A percentile compares a stretch with the other conserved stretches of the same genome.
Evolutionary conservation across 2,329 filamentous ascomycete species (phyloP).

Genomic region (Nannizziopsis arthrosporioides): DNA sequence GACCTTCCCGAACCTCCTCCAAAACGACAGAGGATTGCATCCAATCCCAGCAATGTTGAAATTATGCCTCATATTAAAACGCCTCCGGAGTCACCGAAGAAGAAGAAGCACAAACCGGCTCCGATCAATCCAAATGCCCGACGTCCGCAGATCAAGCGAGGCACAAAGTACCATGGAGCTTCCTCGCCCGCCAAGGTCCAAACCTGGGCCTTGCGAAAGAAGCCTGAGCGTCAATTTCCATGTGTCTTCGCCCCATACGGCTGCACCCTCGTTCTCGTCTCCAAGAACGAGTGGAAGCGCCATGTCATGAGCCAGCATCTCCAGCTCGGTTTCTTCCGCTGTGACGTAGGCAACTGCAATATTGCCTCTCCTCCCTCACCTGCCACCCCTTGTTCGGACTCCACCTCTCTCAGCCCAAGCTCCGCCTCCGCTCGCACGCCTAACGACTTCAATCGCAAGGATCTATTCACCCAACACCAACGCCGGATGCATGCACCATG

Average conservation of each 20-base stretch:
- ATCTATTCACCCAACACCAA: constrained; percentile 80
- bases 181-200: neutral
- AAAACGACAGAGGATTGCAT: constrained; percentile 6
- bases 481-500: constrained; percentile 67
- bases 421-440: constrained; percentile 24
- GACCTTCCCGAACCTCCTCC: constrained; percentile 2
- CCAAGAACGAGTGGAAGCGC: constrained; percentile 93
- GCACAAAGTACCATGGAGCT: neutral
- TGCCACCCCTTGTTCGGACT: constrained; percentile 15
- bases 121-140: neutral
- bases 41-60: neutral
- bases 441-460: constrained; percentile 79
- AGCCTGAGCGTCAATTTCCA: constrained; percentile 33
- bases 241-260: constrained; percentile 72
- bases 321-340: constrained; percentile 61
- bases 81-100: neutral
- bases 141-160: neutral
- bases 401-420: neutral
- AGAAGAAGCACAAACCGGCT: constrained; percentile 2
- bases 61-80: neutral
- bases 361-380: constrained; percentile 17
- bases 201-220: constrained; percentile 1
- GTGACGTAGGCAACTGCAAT: constrained; percentile 51
- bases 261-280: constrained; percentile 59
- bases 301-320: constrained; percentile 75